Evolutionary conservation across 2,329 filamentous ascomycete genomes (phyloP).

Genomic region (Colletotrichum nymphaeae): DNA sequence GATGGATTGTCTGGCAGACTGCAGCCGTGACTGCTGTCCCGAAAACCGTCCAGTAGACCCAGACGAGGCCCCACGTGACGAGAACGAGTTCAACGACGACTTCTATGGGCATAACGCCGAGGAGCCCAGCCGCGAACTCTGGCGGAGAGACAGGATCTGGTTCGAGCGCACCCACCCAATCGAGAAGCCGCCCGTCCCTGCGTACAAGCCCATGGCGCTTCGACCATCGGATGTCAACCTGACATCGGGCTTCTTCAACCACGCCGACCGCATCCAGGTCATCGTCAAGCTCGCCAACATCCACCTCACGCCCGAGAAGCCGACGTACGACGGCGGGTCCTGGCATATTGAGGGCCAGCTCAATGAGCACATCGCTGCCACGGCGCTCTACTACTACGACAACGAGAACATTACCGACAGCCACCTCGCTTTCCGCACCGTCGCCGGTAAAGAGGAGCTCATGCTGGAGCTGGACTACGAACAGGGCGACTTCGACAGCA

Average conservation of each 20-base stretch:
- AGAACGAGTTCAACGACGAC: slow-evolving; percentile 35
- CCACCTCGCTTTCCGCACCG: slow-evolving; percentile 61
- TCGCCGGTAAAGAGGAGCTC: slow-evolving; percentile 46
- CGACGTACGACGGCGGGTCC: slow-evolving; percentile 61
- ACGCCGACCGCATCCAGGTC: slow-evolving; percentile 61
- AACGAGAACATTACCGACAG: slow-evolving; percentile 68
- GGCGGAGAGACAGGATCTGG: slow-evolving; percentile 42
- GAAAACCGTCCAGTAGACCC: slow-evolving; percentile 40
- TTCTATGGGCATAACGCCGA: slow-evolving; percentile 2
- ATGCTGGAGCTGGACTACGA: slow-evolving; percentile 40
- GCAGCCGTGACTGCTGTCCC: slow-evolving; percentile 26
- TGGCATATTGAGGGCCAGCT: slow-evolving; percentile 67
- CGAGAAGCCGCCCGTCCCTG: slow-evolving; percentile 23
- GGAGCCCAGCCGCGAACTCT: slow-evolving; percentile 35
- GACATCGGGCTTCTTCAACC: slow-evolving; percentile 43
- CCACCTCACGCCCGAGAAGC: slow-evolving; percentile 68
- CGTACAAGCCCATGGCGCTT: neutral
- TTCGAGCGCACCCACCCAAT: slow-evolving; percentile 41
- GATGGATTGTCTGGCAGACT: too few relatives aligned
- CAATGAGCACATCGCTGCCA: slow-evolving; percentile 74
- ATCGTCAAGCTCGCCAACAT: slow-evolving; percentile 74
- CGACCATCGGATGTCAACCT: slow-evolving; percentile 43
- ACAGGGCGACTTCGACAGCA: slow-evolving; percentile 47
- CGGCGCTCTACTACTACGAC: slow-evolving; percentile 72
- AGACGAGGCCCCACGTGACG: slow-evolving; percentile 39